phyloP scores from a whole-genome alignment of 129 eudicot species.

The Gnaphalium uliginosum region DNA sequence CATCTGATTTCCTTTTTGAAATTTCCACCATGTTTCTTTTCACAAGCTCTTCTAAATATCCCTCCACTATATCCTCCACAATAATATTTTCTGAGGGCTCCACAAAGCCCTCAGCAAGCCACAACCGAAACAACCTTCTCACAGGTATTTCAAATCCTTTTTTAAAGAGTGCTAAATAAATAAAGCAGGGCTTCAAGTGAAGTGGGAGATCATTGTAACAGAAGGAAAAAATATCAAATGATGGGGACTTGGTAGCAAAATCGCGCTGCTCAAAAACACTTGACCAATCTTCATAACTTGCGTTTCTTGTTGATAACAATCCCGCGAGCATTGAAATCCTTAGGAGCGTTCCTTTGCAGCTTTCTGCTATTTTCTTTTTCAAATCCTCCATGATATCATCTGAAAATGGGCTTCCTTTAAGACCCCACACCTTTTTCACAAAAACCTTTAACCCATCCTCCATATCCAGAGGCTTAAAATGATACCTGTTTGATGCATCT shows the following conservation, averaged over 20 bases:
- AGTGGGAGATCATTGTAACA: slow-evolving; percentile 38
- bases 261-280: slow-evolving; percentile 20
- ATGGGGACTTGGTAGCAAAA: slow-evolving; percentile 10
- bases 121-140: slow-evolving; percentile 36
- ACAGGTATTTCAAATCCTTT: slow-evolving; percentile 37
- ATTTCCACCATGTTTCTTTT: slow-evolving; percentile 45
- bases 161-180: slow-evolving; percentile 35
- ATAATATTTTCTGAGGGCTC: slow-evolving; percentile 4
- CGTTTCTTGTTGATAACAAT: slow-evolving; percentile 24
- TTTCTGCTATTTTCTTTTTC: slow-evolving; percentile 35
- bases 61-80: slow-evolving; percentile 37
- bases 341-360: slow-evolving; percentile 40
- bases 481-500: slow-evolving; percentile 10
- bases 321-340: slow-evolving; percentile 42
- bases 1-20: slow-evolving; percentile 20
- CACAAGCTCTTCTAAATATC: slow-evolving; percentile 40
- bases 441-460: slow-evolving; percentile 35
- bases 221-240: slow-evolving; percentile 24
- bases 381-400: slow-evolving; percentile 20
- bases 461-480: slow-evolving; percentile 19
- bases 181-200: slow-evolving; percentile 39
- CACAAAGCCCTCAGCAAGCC: slow-evolving; percentile 53
- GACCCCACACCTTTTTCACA: slow-evolving; percentile 19
- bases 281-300: slow-evolving; percentile 26
- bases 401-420: slow-evolving; percentile 28